Evolutionary conservation across 352 stramenopile genomes (phyloP), one percentile per base, ranked within the genome.

Genomic region (Pythium grandisporangium): DNA sequence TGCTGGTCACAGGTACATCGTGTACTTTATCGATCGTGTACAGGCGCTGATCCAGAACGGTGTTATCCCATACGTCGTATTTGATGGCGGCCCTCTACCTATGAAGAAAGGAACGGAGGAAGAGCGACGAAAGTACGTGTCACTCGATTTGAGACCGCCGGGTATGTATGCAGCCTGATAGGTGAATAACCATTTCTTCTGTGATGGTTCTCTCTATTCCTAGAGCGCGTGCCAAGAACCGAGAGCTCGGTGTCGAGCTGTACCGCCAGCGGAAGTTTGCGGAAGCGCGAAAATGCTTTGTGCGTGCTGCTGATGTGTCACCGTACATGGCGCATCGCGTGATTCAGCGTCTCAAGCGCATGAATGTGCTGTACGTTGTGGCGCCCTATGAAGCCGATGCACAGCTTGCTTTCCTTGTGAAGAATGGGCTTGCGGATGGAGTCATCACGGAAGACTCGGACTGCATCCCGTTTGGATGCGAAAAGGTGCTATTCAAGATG

Each of bases 401-500:
- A 10, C 95, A 99, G 64, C 74, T 99, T 42, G 91, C 93, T 3
- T 97, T 83, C 53, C 58, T 98, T 21, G 66, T 72, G 26, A 73
- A 75, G 42, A 56, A 65, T 19, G 63, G 66, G 6, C 47, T 95
- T n/a, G 82, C 93, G 12, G 88, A 98, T 45, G 78, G 79, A 27
- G 91, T 98, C 29, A 93, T 99, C 37, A 94, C 90, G 6, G 95
- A 99, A 60, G 95, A 99, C 51, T 96, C 84, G 24, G 95, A 99
- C 55, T 93, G 72, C 36, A 67, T 99, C 25, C 72, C 84, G 6
- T 98, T 97, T 52, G 85, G 93, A 14, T 98, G 89, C 46, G 33
- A 63, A 44, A 83, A 61, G 16, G 76, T 98, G 12, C 72, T 98
- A 6, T 98, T 98, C 67, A 99, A 99, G 61, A 69, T 98, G 45